Conservation (phyloP, 139 green algal genomes). For the Volvox africanus region DNA sequence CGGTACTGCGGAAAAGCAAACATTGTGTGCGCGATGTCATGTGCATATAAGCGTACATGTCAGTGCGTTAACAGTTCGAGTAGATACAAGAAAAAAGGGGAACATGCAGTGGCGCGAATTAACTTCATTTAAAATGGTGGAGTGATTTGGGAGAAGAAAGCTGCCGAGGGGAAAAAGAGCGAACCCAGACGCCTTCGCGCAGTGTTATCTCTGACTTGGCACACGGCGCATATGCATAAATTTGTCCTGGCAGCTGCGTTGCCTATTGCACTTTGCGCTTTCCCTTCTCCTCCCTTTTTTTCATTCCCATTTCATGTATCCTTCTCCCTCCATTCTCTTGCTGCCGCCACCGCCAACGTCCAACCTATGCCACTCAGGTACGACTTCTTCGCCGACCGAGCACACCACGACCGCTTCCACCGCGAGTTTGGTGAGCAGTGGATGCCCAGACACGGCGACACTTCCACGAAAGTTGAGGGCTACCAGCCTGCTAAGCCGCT, state of each 20-base stretch:
- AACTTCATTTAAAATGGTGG: no score
- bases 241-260: neutral
- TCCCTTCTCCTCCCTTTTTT: neutral
- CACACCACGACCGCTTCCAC: constrained; percentile 70
- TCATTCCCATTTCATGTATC: neutral
- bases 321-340: neutral
- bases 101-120: no score
- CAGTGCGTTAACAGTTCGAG: no score
- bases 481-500: constrained; percentile 35
- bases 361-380: constrained; percentile 58
- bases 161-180: no score
- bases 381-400: constrained; percentile 76
- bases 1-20: no score
- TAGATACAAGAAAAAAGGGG: no score
- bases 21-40: no score
- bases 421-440: constrained; percentile 47
- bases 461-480: neutral
- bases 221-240: neutral
- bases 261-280: constrained; percentile 35
- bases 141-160: no score
- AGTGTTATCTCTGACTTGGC: neutral
- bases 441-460: constrained; percentile 34
- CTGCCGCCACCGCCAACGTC: constrained; percentile 35
- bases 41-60: no score
- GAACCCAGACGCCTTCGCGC: neutral